phyloP scores from a whole-genome alignment of 768 basidiomycete genomes.

The Neoboletus brunneissimus region DNA sequence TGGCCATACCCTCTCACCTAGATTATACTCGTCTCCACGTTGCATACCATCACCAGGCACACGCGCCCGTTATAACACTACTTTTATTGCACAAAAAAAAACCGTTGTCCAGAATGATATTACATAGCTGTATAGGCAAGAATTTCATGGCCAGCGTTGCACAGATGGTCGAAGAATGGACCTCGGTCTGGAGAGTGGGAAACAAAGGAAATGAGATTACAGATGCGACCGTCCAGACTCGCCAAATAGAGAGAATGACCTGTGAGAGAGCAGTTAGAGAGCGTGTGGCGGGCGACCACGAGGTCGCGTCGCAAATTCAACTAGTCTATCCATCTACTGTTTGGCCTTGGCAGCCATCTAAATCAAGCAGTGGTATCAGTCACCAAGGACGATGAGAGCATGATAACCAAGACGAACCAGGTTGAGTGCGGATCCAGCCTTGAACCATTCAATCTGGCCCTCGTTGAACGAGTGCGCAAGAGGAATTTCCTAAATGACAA shows the following conservation, averaged over 20 bases:
- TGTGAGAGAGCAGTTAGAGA: slow-evolving; percentile 1
- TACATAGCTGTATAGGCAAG: slow-evolving; percentile 24
- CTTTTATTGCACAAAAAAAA: slow-evolving; percentile 3
- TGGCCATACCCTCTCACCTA: not conserved
- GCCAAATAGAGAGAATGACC: not conserved
- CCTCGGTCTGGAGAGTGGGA: not conserved
- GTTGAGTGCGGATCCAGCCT: slow-evolving; percentile 93
- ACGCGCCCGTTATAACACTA: slow-evolving; percentile 1
- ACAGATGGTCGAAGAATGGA: not conserved
- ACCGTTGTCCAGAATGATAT: slow-evolving; percentile 18
- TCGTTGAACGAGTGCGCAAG: slow-evolving; percentile 96
- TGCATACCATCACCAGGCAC: not conserved
- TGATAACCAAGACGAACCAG: slow-evolving; percentile 48
- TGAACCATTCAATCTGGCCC: slow-evolving; percentile 98
- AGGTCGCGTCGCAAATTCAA: not conserved
- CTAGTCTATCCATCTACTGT: slow-evolving; percentile 28
- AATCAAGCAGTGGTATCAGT: slow-evolving; percentile 4
- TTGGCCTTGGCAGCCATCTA: slow-evolving; percentile 72
- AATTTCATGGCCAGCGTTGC: slow-evolving; percentile 8
- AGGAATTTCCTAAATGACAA: slow-evolving; percentile 51
- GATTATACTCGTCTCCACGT: not conserved
- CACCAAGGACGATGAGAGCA: not conserved
- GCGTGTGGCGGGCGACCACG: not conserved
- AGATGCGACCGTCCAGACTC: not conserved
- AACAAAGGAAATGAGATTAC: not conserved